These are phyloP conservation scores for Podaxis rugospora DNA, from an alignment of 768 basidiomycete species.

Conservation along the genomic window DNA sequence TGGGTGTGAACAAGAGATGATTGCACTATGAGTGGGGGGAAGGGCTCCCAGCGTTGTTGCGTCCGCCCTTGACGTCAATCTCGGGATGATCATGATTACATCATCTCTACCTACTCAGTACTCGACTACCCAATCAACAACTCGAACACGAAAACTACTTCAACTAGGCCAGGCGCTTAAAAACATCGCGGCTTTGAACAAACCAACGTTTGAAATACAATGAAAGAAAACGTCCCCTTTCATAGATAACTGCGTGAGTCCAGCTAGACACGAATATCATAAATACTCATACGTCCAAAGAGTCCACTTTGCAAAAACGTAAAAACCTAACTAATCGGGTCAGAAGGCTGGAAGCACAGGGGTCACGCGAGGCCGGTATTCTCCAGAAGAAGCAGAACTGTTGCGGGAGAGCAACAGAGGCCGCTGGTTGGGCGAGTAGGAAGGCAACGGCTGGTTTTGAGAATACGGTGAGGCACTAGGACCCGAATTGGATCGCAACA, in stretches of 20 bases:
- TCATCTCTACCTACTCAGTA: background rate
- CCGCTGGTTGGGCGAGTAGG: background rate
- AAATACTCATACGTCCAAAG: background rate
- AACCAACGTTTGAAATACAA: too few species aligned
- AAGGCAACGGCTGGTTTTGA: background rate
- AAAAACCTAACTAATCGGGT: background rate
- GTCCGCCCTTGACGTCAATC: constrained; percentile 14
- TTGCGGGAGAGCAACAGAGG: constrained; percentile 3
- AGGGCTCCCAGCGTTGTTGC: background rate
- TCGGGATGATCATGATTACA: constrained; percentile 3
- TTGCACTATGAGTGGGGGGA: background rate
- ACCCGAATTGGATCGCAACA: background rate
- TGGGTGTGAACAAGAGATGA: constrained; percentile 16
- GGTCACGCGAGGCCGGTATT: background rate
- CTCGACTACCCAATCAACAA: background rate
- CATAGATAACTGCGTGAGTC: background rate
- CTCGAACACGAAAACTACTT: background rate
- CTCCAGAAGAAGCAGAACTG: background rate
- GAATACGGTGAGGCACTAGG: constrained; percentile 1
- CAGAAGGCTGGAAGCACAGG: background rate
- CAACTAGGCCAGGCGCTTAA: background rate
- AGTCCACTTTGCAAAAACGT: background rate
- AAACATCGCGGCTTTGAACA: too few species aligned
- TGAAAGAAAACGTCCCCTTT: background rate
- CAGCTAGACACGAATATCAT: background rate